Base-by-base conservation (phyloP, 805 yeast species). In the Kodamaea sagamina region DNA sequence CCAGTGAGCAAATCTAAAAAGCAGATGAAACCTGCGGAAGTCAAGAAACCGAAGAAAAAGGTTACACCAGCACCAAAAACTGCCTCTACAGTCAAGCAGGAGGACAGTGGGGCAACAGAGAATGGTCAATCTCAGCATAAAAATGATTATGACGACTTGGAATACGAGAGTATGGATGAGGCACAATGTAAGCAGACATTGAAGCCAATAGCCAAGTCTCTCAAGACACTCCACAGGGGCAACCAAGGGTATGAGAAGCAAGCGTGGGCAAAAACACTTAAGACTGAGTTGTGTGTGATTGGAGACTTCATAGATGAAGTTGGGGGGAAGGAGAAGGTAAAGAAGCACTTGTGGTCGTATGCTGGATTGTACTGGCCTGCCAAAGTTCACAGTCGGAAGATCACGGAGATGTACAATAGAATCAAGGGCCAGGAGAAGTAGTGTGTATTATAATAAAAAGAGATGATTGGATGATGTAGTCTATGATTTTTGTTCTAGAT, bases 351-450 rank as follows among this genome's bases (percentile, higher is more conserved):
- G 46, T 89, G 97, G 96, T 78, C 86, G 22, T 88, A 84, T 60
- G 88, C 93, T 4, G 75, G 89, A 15, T 75, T 78, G 42, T 89
- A 81, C 67, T 89, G 97, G 97, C 97, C 97, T 2, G 86, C 81
- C 3, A 77, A 78, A 48, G 96, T 83, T n/a, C 79, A 85, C 32
- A 83, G 92, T 47, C 63, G 71, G 28, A 84, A 84, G 65, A 78
- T 89, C 48, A 74, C 75, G 56, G 82, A 78, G 22, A 89, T 89
- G 96, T 89, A 87, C 62, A 73, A 67, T 47, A 79, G 83, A 63
- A 65, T 82, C 46, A 75, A 72, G 48, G 34, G 34, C 34, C 34
- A 29, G 18, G 15, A 29, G 34, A 29, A 29, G 34, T 29, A 29
- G 34, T 29, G 34, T 29, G 34, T 29, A 29, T 29, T 29, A 29